phyloP scores from a whole-genome alignment of 2,329 filamentous ascomycete species.

The Nigrospora oryzae region DNA sequence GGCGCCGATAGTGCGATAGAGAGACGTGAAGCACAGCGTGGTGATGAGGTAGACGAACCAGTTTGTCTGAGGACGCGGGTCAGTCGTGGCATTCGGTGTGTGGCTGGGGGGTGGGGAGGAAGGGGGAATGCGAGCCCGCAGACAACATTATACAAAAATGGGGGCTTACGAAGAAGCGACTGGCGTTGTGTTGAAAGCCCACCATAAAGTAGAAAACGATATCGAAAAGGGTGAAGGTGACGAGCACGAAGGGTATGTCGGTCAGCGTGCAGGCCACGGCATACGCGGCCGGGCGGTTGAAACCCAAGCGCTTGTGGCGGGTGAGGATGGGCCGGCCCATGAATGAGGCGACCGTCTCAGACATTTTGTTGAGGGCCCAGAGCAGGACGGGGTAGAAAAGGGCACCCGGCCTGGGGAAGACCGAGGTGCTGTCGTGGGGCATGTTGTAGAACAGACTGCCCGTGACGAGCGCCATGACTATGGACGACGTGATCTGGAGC shows the following conservation, averaged over 20 bases:
- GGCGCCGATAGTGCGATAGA: slow-evolving; percentile 60
- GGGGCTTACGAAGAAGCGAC: slow-evolving; percentile 49
- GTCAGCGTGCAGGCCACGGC: slow-evolving; percentile 29
- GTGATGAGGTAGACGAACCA: slow-evolving; percentile 51
- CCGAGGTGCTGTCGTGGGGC: slow-evolving; percentile 40
- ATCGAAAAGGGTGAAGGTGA: slow-evolving; percentile 44
- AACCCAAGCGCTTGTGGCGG: slow-evolving; percentile 21
- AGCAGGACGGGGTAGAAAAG: slow-evolving; percentile 29
- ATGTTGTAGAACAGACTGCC: slow-evolving; percentile 60
- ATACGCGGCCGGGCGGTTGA: slow-evolving; percentile 22
- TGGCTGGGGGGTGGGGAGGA: no score
- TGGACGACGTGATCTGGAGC: slow-evolving; percentile 46
- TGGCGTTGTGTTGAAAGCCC: slow-evolving; percentile 15
- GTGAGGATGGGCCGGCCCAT: slow-evolving; percentile 20
- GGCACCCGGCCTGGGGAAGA: slow-evolving; percentile 35
- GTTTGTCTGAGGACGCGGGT: no score
- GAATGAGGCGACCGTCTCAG: slow-evolving; percentile 21
- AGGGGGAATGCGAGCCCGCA: no score
- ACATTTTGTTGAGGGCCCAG: slow-evolving; percentile 32
- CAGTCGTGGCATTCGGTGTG: no score
- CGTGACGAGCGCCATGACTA: slow-evolving; percentile 57
- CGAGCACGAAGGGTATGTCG: slow-evolving; percentile 35
- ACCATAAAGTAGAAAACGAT: slow-evolving; percentile 24
- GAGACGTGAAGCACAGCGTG: slow-evolving; percentile 52
- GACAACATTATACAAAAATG: no score